A percentile compares a stretch with the other conserved stretches of the same genome.
phyloP scores from a whole-genome alignment of 768 basidiomycete species.

The Serendipita vermifera region DNA sequence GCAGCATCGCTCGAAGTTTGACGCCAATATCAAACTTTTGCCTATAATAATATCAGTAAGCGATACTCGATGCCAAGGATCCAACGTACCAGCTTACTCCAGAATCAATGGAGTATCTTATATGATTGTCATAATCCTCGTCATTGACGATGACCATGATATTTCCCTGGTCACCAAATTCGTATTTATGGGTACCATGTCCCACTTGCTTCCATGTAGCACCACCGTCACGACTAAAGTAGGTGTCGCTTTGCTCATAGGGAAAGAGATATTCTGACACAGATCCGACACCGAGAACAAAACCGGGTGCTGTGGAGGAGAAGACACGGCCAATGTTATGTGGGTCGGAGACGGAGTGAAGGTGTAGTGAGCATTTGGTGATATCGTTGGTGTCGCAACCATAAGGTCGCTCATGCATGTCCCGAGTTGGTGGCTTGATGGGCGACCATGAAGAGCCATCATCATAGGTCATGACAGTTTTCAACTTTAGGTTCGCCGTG shows the following conservation, averaged over 20 bases:
- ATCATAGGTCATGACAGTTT: constrained; percentile 76
- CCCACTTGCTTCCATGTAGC: constrained; percentile 70
- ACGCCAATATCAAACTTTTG: constrained; percentile 53
- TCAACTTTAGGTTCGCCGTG: constrained; percentile 40
- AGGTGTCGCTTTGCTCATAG: constrained; percentile 87
- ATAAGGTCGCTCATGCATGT: constrained; percentile 48
- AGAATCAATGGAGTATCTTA: constrained; percentile 71
- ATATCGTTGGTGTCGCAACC: constrained; percentile 45
- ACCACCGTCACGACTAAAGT: constrained; percentile 83
- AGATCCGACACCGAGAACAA: constrained; percentile 93
- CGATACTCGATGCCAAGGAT: neutral
- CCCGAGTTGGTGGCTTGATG: constrained; percentile 45
- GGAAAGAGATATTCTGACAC: constrained; percentile 53
- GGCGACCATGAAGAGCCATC: constrained; percentile 44
- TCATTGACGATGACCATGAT: constrained; percentile 73
- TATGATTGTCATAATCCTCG: constrained; percentile 54
- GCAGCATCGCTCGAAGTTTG: constrained; percentile 52
- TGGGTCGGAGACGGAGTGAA: constrained; percentile 83
- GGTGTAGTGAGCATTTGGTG: constrained; percentile 66
- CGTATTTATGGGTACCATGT: constrained; percentile 76
- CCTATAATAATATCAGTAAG: too few relatives aligned
- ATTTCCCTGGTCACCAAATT: constrained; percentile 84
- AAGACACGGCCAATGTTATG: constrained; percentile 94
- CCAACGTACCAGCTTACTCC: constrained; percentile 62
- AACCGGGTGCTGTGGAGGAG: constrained; percentile 86